Percentiles rank a stretch among this genome's conserved stretches.
phyloP scores from a whole-genome alignment of 345 rosid genomes.

The Nephelium lappaceum region DNA sequence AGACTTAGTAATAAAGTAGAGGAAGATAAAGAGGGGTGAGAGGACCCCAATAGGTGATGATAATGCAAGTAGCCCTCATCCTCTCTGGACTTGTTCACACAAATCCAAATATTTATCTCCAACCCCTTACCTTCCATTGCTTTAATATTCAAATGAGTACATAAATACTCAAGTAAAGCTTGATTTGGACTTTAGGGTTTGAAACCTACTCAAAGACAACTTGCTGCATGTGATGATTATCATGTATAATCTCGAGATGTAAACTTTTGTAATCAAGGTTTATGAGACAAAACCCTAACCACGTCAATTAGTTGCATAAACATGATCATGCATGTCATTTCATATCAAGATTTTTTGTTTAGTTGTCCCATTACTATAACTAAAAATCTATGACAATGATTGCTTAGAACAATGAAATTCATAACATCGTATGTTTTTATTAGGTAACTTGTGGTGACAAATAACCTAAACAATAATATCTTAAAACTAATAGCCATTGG shows the following conservation, averaged over 20 bases:
- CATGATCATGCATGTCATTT: background rate
- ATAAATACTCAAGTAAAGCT: background rate
- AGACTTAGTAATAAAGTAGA: slow-evolving; percentile 17
- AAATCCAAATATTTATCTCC: slow-evolving; percentile 5
- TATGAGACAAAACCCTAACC: background rate
- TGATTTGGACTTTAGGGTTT: slow-evolving; percentile 16
- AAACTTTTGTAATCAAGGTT: too few species aligned
- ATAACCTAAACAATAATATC: slow-evolving; percentile 9
- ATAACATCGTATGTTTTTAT: background rate
- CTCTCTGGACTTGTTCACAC: slow-evolving; percentile 49
- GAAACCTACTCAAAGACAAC: background rate
- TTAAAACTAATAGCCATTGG: background rate
- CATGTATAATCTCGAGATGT: too few species aligned
- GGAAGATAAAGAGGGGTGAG: slow-evolving; percentile 14
- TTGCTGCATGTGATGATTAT: too few species aligned
- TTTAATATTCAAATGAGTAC: slow-evolving; percentile 15
- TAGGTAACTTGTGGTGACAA: slow-evolving; percentile 10
- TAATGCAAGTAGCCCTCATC: slow-evolving; percentile 57
- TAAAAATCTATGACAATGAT: background rate
- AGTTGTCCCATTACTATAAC: background rate
- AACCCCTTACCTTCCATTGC: slow-evolving; percentile 15
- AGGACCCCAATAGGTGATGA: slow-evolving; percentile 33
- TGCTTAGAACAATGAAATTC: background rate
- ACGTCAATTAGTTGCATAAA: slow-evolving; percentile 2
- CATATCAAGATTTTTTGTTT: background rate